Percentiles rank a stretch among this genome's conserved stretches.
phyloP scores from a whole-genome alignment of 1,284 basidiomycete genomes.

The Ceratobasidium papillatum region DNA sequence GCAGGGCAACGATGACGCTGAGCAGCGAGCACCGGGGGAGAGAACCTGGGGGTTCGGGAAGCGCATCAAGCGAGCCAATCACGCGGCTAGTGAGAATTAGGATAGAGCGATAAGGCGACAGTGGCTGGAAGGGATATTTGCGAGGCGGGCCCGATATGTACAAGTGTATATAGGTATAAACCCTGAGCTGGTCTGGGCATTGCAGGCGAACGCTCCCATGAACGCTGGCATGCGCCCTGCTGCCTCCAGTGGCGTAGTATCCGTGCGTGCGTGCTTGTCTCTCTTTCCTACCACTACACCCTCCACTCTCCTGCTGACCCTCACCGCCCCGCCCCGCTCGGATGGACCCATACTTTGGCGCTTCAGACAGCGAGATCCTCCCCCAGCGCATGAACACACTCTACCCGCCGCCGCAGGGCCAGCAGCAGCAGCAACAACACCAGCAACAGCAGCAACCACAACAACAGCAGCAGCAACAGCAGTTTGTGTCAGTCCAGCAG shows the following conservation, averaged over 20 bases:
- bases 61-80: constrained; percentile 23
- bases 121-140: constrained; percentile 5
- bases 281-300: neutral
- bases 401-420: neutral
- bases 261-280: neutral
- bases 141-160: constrained; percentile 31
- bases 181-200: constrained; percentile 34
- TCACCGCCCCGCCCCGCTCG: neutral
- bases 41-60: neutral
- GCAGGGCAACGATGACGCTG: neutral
- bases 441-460: neutral
- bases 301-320: neutral
- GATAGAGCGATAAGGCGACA: neutral
- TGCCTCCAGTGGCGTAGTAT: neutral
- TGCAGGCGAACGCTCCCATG: constrained; percentile 17
- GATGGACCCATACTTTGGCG: constrained; percentile 8
- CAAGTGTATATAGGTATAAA: constrained; percentile 2
- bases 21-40: neutral
- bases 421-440: neutral
- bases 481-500: constrained; percentile 1
- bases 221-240: constrained; percentile 10
- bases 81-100: neutral
- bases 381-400: constrained; percentile 18
- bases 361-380: constrained; percentile 19
- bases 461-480: constrained; percentile 23